phyloP scores from a whole-genome alignment of 306 rosid genomes.

The Trifolium subterraneum region DNA sequence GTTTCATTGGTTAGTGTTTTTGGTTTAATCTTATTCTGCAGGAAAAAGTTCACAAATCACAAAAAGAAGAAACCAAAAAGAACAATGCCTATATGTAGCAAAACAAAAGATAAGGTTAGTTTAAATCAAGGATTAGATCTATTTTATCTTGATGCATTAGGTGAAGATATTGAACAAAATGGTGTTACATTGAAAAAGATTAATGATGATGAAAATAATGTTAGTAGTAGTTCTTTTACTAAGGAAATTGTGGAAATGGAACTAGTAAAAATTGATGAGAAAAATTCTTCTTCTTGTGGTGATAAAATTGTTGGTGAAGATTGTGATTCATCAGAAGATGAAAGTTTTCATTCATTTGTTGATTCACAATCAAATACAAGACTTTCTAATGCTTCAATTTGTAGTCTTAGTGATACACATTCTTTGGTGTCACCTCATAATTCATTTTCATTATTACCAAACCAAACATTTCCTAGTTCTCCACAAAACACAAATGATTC shows the following conservation, averaged over 20 bases:
- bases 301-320: conserved; percentile 50
- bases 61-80: conserved; percentile 65
- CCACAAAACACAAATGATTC: conserved; percentile 31
- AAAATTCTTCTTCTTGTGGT: neutral
- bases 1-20: conserved; percentile 54
- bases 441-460: conserved; percentile 38
- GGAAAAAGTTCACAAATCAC: conserved; percentile 59
- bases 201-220: conserved; percentile 12
- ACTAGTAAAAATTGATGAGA: conserved; percentile 34
- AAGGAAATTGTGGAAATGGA: conserved; percentile 67
- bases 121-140: conserved; percentile 65
- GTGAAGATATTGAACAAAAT: conserved; percentile 67
- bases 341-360: conserved; percentile 85
- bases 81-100: conserved; percentile 50
- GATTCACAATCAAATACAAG: conserved; percentile 70
- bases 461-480: conserved; percentile 21
- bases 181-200: conserved; percentile 46
- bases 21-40: conserved; percentile 64
- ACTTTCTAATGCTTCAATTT: conserved; percentile 80
- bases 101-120: conserved; percentile 50
- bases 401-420: conserved; percentile 50
- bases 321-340: conserved; percentile 63
- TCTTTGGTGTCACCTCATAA: conserved; percentile 48
- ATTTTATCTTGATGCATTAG: conserved; percentile 68
- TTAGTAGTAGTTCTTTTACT: conserved; percentile 59